A percentile compares a stretch with the other conserved stretches of the same genome.
These are phyloP conservation scores for Paracoccidioides brasiliensis DNA, from an alignment of 2,329 filamentous ascomycete species.

Conservation along the genomic window DNA sequence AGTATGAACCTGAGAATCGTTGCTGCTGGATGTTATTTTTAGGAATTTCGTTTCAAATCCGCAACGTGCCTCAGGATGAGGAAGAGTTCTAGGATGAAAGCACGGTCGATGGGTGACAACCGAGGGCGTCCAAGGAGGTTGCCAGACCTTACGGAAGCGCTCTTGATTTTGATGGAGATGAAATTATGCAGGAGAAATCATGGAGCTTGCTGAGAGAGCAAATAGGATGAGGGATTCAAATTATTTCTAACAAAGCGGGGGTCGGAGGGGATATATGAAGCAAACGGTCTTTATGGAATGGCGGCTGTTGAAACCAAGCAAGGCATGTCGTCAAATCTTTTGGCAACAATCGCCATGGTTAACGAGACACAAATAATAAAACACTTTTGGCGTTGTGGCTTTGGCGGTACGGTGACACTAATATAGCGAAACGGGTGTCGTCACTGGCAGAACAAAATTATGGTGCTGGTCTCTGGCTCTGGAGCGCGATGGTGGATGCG, in stretches of 20 bases:
- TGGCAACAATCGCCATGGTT: neutral
- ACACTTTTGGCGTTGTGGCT: neutral
- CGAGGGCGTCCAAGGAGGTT: neutral
- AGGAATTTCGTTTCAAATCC: neutral
- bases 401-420: neutral
- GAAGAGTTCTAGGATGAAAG: neutral
- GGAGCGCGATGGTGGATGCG: neutral
- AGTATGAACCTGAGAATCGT: neutral
- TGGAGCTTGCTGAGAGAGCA: conserved; percentile 5
- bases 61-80: neutral
- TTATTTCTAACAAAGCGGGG: neutral
- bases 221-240: neutral
- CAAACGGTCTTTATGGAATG: neutral
- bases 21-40: neutral
- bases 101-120: neutral
- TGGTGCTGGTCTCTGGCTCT: neutral
- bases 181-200: neutral
- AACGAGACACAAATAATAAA: neutral
- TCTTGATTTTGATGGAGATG: neutral
- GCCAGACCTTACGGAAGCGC: neutral
- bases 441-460: neutral
- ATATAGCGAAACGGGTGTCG: neutral
- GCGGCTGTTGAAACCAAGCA: neutral
- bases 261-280: neutral
- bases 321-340: neutral